A percentile compares a stretch with the other conserved stretches of the same genome.
Evolutionary conservation across 75 land plant genomes (phyloP).

Genomic region (Sequoiadendron giganteum): DNA sequence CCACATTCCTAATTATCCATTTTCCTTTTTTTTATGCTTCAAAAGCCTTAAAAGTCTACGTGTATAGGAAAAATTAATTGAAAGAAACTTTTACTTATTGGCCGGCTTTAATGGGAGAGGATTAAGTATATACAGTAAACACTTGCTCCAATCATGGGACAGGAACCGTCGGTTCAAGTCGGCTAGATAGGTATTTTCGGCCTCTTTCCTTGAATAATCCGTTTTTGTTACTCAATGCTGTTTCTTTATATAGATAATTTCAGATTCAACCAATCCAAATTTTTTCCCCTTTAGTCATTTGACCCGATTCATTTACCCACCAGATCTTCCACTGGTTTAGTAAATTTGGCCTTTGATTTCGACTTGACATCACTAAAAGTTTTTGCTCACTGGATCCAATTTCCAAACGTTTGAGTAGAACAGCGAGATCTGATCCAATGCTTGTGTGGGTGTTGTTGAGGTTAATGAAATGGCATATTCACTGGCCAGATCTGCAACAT

Average conservation of each 20-base stretch:
- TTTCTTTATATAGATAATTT: background rate
- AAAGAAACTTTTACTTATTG: background rate
- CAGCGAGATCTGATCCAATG: background rate
- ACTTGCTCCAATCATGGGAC: background rate
- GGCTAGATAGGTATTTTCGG: background rate
- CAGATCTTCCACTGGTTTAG: background rate
- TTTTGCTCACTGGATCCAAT: too few species aligned
- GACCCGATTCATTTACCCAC: background rate
- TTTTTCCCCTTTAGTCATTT: background rate
- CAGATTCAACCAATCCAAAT: background rate
- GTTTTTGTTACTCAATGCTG: background rate
- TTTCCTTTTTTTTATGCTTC: background rate
- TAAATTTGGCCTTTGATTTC: background rate
- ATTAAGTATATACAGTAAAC: background rate
- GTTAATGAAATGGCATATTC: background rate
- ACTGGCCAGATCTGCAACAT: background rate
- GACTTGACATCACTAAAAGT: background rate
- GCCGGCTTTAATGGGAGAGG: background rate
- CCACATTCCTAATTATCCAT: background rate
- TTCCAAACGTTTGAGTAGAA: too few species aligned
- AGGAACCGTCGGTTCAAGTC: background rate
- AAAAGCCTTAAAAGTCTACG: background rate
- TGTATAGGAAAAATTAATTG: background rate
- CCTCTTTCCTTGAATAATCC: background rate
- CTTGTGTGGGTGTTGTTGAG: background rate